Evolutionary conservation across 1,139 yeast species (phyloP).

Genomic region (Magnusiomyces starmeri): DNA sequence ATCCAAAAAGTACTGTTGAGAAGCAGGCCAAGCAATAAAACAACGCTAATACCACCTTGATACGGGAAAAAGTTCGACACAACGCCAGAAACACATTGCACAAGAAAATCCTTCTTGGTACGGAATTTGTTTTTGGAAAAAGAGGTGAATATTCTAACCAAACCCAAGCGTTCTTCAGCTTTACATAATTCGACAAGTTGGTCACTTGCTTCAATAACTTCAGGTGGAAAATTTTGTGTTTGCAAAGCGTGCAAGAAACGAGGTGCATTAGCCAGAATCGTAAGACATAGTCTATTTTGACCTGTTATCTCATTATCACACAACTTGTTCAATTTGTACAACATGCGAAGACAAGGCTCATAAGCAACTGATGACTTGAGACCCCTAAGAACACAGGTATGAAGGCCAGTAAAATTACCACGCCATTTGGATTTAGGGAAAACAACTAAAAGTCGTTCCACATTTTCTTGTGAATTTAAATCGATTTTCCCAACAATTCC

Average conservation of each 20-base stretch:
- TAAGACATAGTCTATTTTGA: constrained; percentile 59
- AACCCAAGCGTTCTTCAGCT: constrained; percentile 47
- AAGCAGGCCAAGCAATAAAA: constrained; percentile 67
- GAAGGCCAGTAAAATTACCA: constrained; percentile 85
- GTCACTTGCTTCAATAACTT: constrained; percentile 23
- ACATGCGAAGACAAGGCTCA: constrained; percentile 65
- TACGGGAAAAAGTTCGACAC: constrained; percentile 63
- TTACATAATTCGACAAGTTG: constrained; percentile 56
- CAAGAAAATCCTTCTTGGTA: constrained; percentile 79
- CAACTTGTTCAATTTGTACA: constrained; percentile 60
- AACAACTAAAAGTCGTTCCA: constrained; percentile 69
- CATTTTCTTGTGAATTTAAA: constrained; percentile 77
- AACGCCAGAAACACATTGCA: constrained; percentile 68
- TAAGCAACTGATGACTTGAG: constrained; percentile 73
- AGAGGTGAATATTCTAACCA: constrained; percentile 70
- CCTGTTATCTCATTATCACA: constrained; percentile 73
- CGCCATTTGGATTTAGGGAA: constrained; percentile 91
- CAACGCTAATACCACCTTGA: constrained; percentile 66
- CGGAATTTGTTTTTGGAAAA: constrained; percentile 73
- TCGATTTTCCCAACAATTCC: constrained; percentile 84
- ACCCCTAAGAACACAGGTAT: constrained; percentile 71
- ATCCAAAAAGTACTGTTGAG: constrained; percentile 76
- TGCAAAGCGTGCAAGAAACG: constrained; percentile 76
- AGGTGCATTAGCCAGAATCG: constrained; percentile 74
- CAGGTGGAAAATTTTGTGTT: constrained; percentile 40